Evolutionary conservation across 2,329 filamentous ascomycete species (phyloP).

Genomic region (Simplicillium sp.): DNA sequence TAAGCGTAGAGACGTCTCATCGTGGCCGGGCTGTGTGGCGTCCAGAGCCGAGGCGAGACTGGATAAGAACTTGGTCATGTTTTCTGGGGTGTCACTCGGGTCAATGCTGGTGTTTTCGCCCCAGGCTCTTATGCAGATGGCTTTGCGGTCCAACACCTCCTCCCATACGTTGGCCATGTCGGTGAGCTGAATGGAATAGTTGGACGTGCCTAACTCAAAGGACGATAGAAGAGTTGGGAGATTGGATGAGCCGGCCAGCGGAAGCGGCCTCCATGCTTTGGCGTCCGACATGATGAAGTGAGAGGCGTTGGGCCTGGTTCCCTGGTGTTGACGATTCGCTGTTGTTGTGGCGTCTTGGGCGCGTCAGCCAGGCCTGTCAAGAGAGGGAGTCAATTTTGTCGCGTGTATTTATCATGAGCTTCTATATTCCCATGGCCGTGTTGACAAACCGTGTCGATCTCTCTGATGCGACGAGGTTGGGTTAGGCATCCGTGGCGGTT

Average conservation of each 20-base stretch:
- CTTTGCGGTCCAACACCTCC: constrained; percentile 52
- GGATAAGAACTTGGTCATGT: constrained; percentile 57
- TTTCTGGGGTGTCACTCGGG: constrained; percentile 56
- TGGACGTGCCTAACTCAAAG: constrained; percentile 38
- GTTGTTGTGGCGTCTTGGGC: not conserved
- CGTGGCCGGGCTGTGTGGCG: constrained; percentile 32
- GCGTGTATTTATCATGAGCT: no score
- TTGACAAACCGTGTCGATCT: no score
- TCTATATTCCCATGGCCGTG: no score
- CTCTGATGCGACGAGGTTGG: no score
- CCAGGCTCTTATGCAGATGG: constrained; percentile 53
- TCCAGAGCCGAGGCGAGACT: constrained; percentile 48
- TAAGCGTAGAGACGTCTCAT: constrained; percentile 35
- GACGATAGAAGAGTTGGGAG: constrained; percentile 57
- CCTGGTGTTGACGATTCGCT: not conserved
- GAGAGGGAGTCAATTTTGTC: no score
- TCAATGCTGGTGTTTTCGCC: constrained; percentile 62
- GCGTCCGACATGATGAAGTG: constrained; percentile 16
- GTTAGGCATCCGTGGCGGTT: no score
- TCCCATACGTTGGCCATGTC: constrained; percentile 68
- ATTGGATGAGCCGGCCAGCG: constrained; percentile 25
- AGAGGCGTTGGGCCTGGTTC: not conserved
- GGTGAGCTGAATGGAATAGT: constrained; percentile 59
- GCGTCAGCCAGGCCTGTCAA: no score
- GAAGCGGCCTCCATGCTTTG: constrained; percentile 39